A percentile compares a stretch with the other conserved stretches of the same genome.
These are phyloP conservation scores for Ilex paraguariensis DNA, from an alignment of 305 asterid genomes.

Conservation along the genomic window DNA sequence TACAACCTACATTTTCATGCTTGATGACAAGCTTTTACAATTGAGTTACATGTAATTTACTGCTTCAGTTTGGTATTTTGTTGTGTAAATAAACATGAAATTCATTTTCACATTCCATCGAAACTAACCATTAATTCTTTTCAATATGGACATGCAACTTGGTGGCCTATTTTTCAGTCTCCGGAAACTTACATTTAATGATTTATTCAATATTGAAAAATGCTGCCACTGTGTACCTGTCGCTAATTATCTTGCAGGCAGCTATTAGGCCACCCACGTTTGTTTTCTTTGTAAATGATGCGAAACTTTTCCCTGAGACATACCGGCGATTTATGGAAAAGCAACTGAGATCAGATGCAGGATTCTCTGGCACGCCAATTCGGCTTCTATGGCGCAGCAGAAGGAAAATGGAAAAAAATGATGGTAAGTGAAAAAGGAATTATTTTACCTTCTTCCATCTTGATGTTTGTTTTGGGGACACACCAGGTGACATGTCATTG, in stretches of 20 bases:
- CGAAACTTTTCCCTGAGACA: conserved; percentile 83
- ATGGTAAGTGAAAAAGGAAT: conserved; percentile 29
- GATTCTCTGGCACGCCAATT: conserved; percentile 92
- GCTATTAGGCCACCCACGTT: conserved; percentile 95
- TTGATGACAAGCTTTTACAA: too few species aligned
- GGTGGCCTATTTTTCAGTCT: too few species aligned
- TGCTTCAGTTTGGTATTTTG: too few species aligned
- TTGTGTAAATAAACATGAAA: too few species aligned
- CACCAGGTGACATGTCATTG: too few species aligned
- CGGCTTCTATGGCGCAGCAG: conserved; percentile 96
- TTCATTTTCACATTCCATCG: too few species aligned
- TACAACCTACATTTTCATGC: too few species aligned
- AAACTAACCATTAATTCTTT: too few species aligned
- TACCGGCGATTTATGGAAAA: conserved; percentile 94
- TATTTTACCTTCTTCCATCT: too few species aligned
- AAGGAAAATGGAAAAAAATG: conserved; percentile 54
- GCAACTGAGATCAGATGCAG: conserved; percentile 84
- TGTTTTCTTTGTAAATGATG: conserved; percentile 92
- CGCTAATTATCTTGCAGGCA: conserved; percentile 49
- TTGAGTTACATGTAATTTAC: too few species aligned
- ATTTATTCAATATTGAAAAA: background rate
- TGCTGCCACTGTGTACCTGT: background rate
- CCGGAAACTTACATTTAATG: background rate
- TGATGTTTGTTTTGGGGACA: background rate
- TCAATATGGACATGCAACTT: too few species aligned